A percentile compares a stretch with the other conserved stretches of the same genome.
phyloP scores from a whole-genome alignment of 2,329 filamentous ascomycete genomes.

The Ophiostoma quercus region DNA sequence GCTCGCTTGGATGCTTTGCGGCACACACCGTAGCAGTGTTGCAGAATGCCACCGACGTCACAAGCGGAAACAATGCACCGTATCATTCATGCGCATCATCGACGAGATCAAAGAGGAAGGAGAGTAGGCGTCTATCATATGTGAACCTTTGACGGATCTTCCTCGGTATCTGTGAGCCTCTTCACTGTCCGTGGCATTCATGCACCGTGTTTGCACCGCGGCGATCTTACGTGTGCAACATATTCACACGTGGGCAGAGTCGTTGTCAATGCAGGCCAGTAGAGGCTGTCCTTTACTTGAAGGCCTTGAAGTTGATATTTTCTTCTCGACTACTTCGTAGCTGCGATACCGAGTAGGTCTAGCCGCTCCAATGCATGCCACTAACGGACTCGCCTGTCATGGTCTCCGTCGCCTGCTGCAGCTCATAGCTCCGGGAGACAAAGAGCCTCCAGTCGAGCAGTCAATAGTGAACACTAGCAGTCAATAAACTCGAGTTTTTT shows the following conservation, averaged over 20 bases:
- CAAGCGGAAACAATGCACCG: neutral
- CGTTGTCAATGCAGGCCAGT: neutral
- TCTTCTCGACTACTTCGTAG: neutral
- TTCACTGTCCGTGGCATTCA: neutral
- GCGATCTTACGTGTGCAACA: neutral
- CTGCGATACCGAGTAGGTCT: neutral
- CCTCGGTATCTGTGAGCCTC: neutral
- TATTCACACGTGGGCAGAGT: neutral
- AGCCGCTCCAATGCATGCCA: neutral
- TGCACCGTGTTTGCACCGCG: neutral
- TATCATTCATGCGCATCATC: neutral
- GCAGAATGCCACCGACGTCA: conserved; percentile 1
- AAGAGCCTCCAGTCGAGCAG: neutral
- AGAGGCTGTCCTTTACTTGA: too few relatives aligned
- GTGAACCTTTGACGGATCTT: too few relatives aligned
- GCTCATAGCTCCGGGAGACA: neutral
- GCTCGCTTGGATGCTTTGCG: neutral
- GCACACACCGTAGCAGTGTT: neutral
- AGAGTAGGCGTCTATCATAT: neutral
- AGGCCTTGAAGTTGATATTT: too few relatives aligned
- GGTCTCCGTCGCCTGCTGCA: neutral
- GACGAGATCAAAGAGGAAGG: neutral
- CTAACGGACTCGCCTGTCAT: neutral
- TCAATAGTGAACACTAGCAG: neutral
- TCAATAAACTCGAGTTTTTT: neutral